Percentiles rank a stretch among this genome's conserved stretches.
These are phyloP conservation scores for Castanopsis chinensis DNA, from an alignment of 306 rosid species.

Conservation along the genomic window DNA sequence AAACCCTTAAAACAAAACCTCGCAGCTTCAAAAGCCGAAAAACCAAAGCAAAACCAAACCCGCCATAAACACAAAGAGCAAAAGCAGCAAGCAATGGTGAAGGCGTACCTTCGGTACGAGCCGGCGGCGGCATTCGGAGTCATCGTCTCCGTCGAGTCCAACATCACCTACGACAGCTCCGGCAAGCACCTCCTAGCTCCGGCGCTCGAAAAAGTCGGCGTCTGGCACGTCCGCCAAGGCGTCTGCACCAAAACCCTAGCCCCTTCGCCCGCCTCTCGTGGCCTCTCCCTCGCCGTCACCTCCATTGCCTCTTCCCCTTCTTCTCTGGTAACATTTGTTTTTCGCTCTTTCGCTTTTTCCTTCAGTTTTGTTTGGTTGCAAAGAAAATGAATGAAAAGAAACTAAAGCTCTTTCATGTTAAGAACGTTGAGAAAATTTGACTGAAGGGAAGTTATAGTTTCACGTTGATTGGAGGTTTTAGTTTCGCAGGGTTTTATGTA, in stretches of 20 bases:
- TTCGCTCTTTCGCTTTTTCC: background rate
- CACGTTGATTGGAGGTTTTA: background rate
- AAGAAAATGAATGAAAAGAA: background rate
- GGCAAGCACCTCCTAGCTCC: constrained; percentile 90
- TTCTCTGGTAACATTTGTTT: constrained; percentile 30
- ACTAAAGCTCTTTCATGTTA: background rate
- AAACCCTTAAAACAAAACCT: constrained; percentile 18
- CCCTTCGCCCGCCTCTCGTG: constrained; percentile 48
- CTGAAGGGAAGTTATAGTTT: background rate
- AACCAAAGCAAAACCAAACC: background rate
- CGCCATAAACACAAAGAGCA: constrained; percentile 1
- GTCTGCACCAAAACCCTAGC: constrained; percentile 67
- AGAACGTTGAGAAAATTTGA: background rate
- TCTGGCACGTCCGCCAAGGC: constrained; percentile 94
- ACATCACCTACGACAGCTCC: constrained; percentile 63
- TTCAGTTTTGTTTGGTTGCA: background rate
- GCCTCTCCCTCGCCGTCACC: constrained; percentile 67
- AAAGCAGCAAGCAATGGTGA: constrained; percentile 63
- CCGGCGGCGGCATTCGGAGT: constrained; percentile 80
- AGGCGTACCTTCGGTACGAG: constrained; percentile 83
- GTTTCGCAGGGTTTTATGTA: background rate
- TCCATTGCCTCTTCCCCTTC: constrained; percentile 65
- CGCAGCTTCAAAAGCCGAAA: background rate
- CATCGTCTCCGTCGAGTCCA: constrained; percentile 72
- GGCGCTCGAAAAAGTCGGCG: constrained; percentile 74